A percentile compares a stretch with the other conserved stretches of the same genome.
Conservation (phyloP, 208 protist genomes). For the Herpetomonas samuelpessoai region DNA sequence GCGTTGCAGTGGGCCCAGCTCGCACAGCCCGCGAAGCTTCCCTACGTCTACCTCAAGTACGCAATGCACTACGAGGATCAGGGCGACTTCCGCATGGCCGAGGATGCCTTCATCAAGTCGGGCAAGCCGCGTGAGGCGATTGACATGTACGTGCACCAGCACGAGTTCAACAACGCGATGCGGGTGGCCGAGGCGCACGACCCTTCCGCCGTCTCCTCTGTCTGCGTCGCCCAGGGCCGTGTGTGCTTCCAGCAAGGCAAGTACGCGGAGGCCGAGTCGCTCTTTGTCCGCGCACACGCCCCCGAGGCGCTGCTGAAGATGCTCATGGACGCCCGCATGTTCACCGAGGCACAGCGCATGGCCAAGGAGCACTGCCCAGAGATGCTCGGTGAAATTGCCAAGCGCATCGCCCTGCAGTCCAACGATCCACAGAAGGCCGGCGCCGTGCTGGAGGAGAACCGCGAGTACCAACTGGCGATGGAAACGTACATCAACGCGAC, state of each 20-base stretch:
- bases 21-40: slow-evolving; percentile 91
- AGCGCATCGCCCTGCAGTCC: slow-evolving; percentile 80
- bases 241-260: slow-evolving; percentile 87
- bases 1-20: slow-evolving; percentile 93
- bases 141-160: slow-evolving; percentile 96
- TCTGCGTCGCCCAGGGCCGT: slow-evolving; percentile 91
- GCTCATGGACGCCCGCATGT: slow-evolving; percentile 94
- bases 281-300: slow-evolving; percentile 91
- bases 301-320: slow-evolving; percentile 93
- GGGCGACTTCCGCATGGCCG: slow-evolving; percentile 93
- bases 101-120: slow-evolving; percentile 96
- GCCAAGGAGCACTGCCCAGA: slow-evolving; percentile 90
- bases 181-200: slow-evolving; percentile 95
- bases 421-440: slow-evolving; percentile 89
- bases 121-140: slow-evolving; percentile 96
- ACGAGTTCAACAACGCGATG: slow-evolving; percentile 96
- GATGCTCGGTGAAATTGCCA: slow-evolving; percentile 79
- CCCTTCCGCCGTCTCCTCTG: slow-evolving; percentile 68
- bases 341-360: slow-evolving; percentile 91
- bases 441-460: slow-evolving; percentile 88
- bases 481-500: slow-evolving; percentile 93
- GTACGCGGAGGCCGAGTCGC: slow-evolving; percentile 88
- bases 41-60: slow-evolving; percentile 96
- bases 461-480: slow-evolving; percentile 93
- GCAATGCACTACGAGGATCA: slow-evolving; percentile 97